These are phyloP conservation scores for Balakata baccata DNA, from an alignment of 345 rosid genomes.

Conservation along the genomic window DNA sequence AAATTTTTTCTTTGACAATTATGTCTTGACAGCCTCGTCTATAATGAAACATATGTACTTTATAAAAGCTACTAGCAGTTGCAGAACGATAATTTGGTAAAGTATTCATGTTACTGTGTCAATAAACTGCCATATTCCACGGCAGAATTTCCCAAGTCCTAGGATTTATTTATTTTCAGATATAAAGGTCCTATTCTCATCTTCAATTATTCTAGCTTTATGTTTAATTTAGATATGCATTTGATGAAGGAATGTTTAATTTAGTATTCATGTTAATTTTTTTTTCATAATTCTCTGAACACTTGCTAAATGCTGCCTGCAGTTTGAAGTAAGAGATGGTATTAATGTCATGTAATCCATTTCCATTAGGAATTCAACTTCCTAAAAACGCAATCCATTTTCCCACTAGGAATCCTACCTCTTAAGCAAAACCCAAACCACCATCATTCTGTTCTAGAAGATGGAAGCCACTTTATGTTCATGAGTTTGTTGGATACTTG, in stretches of 20 bases:
- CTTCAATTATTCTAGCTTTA: background rate
- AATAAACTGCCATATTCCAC: background rate
- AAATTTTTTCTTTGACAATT: background rate
- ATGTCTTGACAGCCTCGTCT: conserved; percentile 11
- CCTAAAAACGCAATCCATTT: conserved; percentile 2
- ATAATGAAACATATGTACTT: background rate
- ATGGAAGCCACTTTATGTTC: conserved; percentile 32
- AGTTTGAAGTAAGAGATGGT: conserved; percentile 23
- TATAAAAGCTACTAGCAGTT: background rate
- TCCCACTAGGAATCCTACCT: conserved; percentile 34
- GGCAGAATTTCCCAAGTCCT: background rate
- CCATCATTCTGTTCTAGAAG: conserved; percentile 51
- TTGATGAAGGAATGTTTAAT: no score
- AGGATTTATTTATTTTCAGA: background rate
- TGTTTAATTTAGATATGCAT: no score
- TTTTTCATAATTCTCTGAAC: background rate
- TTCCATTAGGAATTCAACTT: conserved; percentile 27
- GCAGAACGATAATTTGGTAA: background rate
- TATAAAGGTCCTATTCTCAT: background rate
- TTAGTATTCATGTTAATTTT: no score
- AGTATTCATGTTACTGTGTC: background rate
- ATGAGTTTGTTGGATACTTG: conserved; percentile 36
- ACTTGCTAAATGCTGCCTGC: conserved; percentile 10
- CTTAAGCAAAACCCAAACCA: conserved; percentile 37
- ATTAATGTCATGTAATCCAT: conserved; percentile 19